A percentile compares a stretch with the other conserved stretches of the same genome.
Conservation (phyloP, 805 yeast species). For the Candida arabinofermentans region DNA sequence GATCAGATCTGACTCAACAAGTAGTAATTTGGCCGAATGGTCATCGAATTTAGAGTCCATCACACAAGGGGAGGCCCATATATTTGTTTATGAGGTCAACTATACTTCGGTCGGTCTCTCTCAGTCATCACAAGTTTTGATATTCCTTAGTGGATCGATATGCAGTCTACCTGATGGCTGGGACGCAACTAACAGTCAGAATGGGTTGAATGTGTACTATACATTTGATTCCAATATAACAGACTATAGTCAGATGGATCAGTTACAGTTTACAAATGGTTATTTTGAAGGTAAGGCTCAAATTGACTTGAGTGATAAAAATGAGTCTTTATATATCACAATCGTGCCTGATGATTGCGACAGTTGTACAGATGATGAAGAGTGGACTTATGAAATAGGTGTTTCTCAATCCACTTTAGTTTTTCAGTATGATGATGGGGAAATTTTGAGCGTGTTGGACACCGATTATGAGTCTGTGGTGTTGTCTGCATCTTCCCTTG, state of each 20-base stretch:
- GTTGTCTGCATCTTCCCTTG: conserved; percentile 29
- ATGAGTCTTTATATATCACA: conserved; percentile 16
- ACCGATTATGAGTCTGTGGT: conserved; percentile 66
- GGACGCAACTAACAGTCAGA: conserved; percentile 7
- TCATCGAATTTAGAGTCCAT: conserved; percentile 9
- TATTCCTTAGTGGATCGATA: conserved; percentile 49
- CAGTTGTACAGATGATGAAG: conserved; percentile 14
- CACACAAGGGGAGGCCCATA: conserved; percentile 6
- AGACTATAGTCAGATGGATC: conserved; percentile 10
- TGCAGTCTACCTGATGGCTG: conserved; percentile 33
- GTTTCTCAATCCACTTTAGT: conserved; percentile 57
- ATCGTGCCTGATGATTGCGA: conserved; percentile 23
- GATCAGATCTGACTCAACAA: no score
- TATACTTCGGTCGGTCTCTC: conserved; percentile 40
- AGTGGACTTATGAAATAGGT: conserved; percentile 64
- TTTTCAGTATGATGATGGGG: conserved; percentile 62
- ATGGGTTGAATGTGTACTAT: conserved; percentile 26
- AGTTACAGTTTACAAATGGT: conserved; percentile 20
- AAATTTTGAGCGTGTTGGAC: conserved; percentile 58
- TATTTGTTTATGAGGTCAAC: conserved; percentile 24
- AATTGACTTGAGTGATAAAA: conserved; percentile 8
- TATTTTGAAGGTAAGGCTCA: conserved; percentile 22
- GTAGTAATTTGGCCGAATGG: conserved; percentile 6
- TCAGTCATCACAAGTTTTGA: conserved; percentile 41
- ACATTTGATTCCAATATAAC: conserved; percentile 22